These are phyloP conservation scores for Pseudonectria buxi DNA, from an alignment of 2,329 filamentous ascomycete species.

Conservation along the genomic window DNA sequence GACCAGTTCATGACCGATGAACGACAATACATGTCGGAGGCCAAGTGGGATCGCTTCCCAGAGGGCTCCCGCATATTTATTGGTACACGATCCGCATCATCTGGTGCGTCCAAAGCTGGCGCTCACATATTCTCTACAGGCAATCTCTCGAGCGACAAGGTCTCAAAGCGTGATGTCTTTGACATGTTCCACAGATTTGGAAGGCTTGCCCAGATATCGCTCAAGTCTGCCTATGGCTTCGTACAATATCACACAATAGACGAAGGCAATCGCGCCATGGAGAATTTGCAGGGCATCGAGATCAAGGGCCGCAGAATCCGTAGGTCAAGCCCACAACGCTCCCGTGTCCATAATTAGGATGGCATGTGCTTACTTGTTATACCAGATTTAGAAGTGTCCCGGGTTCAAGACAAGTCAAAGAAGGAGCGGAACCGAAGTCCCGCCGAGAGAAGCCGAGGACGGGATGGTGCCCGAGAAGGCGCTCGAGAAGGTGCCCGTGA, in stretches of 20 bases:
- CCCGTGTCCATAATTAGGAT: neutral
- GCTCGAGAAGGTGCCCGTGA: slow-evolving; percentile 47
- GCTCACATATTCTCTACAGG: slow-evolving; percentile 44
- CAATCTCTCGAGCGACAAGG: slow-evolving; percentile 86
- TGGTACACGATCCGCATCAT: slow-evolving; percentile 45
- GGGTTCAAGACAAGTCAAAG: slow-evolving; percentile 69
- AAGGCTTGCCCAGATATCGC: slow-evolving; percentile 84
- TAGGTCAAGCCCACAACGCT: slow-evolving; percentile 43
- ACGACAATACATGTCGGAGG: slow-evolving; percentile 67
- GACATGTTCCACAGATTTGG: slow-evolving; percentile 83
- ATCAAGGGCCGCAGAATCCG: slow-evolving; percentile 89
- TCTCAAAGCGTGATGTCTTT: slow-evolving; percentile 90
- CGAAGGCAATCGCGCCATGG: slow-evolving; percentile 69
- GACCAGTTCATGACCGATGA: slow-evolving; percentile 69
- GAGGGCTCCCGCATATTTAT: slow-evolving; percentile 73
- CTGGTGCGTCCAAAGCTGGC: slow-evolving; percentile 20
- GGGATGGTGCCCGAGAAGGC: slow-evolving; percentile 41
- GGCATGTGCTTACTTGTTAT: slow-evolving; percentile 1
- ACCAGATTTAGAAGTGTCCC: slow-evolving; percentile 87
- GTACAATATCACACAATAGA: slow-evolving; percentile 80
- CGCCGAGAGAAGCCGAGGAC: slow-evolving; percentile 50
- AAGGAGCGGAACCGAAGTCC: slow-evolving; percentile 54
- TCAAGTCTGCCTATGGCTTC: slow-evolving; percentile 95
- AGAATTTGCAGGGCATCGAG: slow-evolving; percentile 70
- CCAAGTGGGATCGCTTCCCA: slow-evolving; percentile 75